Evolutionary conservation across 805 yeast genomes (phyloP), one percentile per base, ranked within the genome.

Genomic region (Candida quercuum): DNA sequence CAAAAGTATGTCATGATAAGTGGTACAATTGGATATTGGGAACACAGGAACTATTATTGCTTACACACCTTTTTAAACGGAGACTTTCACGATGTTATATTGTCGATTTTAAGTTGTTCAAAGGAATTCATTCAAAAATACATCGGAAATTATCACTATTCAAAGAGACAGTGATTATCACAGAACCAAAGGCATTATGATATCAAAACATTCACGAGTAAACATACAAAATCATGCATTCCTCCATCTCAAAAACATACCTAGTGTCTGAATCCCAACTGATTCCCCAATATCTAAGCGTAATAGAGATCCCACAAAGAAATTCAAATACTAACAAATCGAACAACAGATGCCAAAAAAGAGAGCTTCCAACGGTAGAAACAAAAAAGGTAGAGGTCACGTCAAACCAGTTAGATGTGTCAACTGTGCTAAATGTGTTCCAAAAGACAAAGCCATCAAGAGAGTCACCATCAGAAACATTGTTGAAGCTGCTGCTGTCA

Each of bases 331-430:
- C 54, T 53, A 51, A 49, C 54, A 42, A 27, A 9, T 29, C 8
- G 16, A 20, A 13, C 23, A 7, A 32, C 35, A 54, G 72, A 93
- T 93, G 99, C 98, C 99, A 76, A 93, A 93, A 87, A 93, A 93
- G 98, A 91, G 99, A 89, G 88, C 98, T 74, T 88, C 97, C 93
- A 88, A 89, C 97, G 99, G 99, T 83, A 91, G 99, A 82, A 93
- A 93, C 94, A 93, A 93, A 94, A 89, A 88, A 80, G 98, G 98
- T 72, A 93, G 99, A 87, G 99, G 99, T 71, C 98, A 93, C 96
- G 96, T 86, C 74, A 86, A 86, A 76, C 95, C 96, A 71, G 97
- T 91, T 67, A 89, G 99, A 85, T 93, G 99, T 81, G 85, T 88
- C 68, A 93, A 93, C 96, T 93, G 99, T 77, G 85, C 96, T 64